Conservation (phyloP, 1,139 yeast species). For the Debaryomyces subglobosus region DNA sequence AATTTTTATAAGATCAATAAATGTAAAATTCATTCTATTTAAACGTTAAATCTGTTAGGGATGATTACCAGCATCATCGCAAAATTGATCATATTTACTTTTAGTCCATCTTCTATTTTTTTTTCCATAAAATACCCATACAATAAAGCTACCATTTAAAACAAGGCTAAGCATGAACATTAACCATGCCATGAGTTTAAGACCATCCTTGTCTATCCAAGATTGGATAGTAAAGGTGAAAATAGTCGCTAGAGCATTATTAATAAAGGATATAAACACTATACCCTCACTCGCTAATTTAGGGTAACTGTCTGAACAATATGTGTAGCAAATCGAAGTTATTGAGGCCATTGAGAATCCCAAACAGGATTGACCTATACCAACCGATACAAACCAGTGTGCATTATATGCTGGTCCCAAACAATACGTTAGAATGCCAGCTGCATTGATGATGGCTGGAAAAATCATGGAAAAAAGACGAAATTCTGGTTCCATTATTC, state of each 20-base stretch:
- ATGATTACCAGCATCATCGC: not conserved
- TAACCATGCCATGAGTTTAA: conserved; percentile 46
- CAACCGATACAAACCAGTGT: conserved; percentile 56
- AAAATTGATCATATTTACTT: not conserved
- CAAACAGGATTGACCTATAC: conserved; percentile 54
- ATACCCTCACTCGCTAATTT: conserved; percentile 57
- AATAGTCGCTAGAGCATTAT: conserved; percentile 51
- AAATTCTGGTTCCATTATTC: conserved; percentile 46
- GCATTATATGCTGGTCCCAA: conserved; percentile 32
- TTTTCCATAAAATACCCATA: conserved; percentile 45
- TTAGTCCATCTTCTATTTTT: conserved; percentile 30
- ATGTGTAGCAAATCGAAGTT: conserved; percentile 59
- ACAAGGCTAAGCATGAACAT: conserved; percentile 49
- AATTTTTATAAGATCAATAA: no score
- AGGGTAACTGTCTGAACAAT: conserved; percentile 61
- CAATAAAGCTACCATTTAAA: conserved; percentile 43
- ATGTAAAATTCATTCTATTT: not conserved
- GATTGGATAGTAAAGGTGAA: conserved; percentile 52
- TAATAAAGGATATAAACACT: conserved; percentile 49
- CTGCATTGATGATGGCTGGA: conserved; percentile 43
- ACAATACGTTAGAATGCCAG: conserved; percentile 42
- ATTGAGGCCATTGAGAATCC: conserved; percentile 62
- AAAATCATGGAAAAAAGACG: conserved; percentile 41
- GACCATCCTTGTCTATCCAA: conserved; percentile 45
- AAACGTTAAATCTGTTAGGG: not conserved